Conservation (phyloP, 148 eudicot species). For the Polygonum maritimum region DNA sequence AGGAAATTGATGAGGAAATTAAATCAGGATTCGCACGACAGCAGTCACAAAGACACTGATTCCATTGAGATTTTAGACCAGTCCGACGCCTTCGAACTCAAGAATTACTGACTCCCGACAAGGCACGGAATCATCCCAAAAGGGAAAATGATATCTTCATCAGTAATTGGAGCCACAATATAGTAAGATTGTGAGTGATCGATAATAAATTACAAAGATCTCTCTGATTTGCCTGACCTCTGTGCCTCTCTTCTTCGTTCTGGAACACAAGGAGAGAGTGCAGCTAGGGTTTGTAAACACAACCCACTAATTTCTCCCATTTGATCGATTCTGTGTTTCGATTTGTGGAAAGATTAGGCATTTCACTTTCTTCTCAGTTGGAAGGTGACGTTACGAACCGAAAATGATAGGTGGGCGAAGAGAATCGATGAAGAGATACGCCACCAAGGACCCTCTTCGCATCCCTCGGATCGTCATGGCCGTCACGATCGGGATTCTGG, state of each 20-base stretch:
- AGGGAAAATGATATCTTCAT: too few species aligned
- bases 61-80: too few species aligned
- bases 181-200: background rate
- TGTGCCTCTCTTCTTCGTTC: background rate
- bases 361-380: background rate
- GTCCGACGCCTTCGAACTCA: background rate
- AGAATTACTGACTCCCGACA: background rate
- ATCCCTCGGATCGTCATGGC: slow-evolving; percentile 43
- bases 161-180: too few species aligned
- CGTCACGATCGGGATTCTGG: slow-evolving; percentile 38
- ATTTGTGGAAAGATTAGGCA: background rate
- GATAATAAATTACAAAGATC: background rate
- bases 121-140: background rate
- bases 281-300: background rate
- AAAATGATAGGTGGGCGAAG: slow-evolving; percentile 44
- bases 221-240: too few species aligned
- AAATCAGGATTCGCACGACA: too few species aligned
- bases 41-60: too few species aligned
- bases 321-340: background rate
- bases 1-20: too few species aligned
- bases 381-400: background rate
- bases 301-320: background rate
- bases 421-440: slow-evolving; percentile 34
- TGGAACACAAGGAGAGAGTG: background rate
- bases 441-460: slow-evolving; percentile 17